Percentiles rank a stretch among this genome's conserved stretches.
These are phyloP conservation scores for Fragaria iinumae DNA, from an alignment of 306 rosid genomes.

Conservation along the genomic window DNA sequence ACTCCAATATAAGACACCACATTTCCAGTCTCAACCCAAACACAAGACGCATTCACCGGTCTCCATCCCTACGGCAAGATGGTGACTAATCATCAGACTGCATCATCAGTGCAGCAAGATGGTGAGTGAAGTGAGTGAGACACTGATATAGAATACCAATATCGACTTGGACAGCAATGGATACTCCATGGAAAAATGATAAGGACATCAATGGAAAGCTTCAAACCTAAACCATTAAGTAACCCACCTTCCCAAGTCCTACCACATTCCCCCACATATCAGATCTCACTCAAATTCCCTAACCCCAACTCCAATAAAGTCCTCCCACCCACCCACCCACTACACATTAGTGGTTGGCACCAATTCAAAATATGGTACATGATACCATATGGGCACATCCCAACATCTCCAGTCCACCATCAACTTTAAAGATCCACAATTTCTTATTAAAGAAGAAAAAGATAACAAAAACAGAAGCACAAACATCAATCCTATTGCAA, in stretches of 20 bases:
- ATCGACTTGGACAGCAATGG: not conserved
- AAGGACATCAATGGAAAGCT: not conserved
- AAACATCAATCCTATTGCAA: not conserved
- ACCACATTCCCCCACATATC: slow-evolving; percentile 32
- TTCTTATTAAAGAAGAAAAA: not conserved
- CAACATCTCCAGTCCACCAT: not conserved
- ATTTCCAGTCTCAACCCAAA: not conserved
- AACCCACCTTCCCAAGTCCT: slow-evolving; percentile 17
- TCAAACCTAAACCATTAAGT: not conserved
- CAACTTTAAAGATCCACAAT: slow-evolving; percentile 7
- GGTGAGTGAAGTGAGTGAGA: not conserved
- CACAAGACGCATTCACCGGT: not conserved
- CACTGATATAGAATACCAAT: not conserved
- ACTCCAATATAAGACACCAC: not conserved
- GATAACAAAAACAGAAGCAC: not conserved
- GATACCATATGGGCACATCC: not conserved
- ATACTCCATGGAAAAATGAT: not conserved
- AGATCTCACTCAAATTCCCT: slow-evolving; percentile 9
- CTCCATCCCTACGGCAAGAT: slow-evolving; percentile 3
- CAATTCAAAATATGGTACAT: slow-evolving; percentile 15
- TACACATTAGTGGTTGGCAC: slow-evolving; percentile 23
- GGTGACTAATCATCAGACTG: not conserved
- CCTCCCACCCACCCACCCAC: slow-evolving; percentile 21
- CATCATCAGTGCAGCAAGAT: not conserved
- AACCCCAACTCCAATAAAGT: slow-evolving; percentile 23